A percentile compares a stretch with the other conserved stretches of the same genome.
Evolutionary conservation across 179 eudicot species (phyloP).

Genomic region (Spergularia azorica): DNA sequence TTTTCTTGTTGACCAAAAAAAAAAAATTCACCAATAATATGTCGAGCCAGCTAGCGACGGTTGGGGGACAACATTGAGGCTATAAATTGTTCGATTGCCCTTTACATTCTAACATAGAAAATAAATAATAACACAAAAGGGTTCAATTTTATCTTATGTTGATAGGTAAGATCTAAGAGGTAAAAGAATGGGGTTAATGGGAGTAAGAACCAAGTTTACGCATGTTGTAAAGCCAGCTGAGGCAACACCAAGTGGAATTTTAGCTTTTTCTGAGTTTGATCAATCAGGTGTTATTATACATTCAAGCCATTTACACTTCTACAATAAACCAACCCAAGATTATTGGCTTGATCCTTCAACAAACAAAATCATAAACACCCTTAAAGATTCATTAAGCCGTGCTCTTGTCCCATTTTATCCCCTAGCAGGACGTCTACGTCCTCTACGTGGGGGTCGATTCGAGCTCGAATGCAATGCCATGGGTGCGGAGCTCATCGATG

Average conservation of each 20-base stretch:
- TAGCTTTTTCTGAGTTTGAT: slow-evolving; percentile 41
- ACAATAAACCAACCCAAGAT: slow-evolving; percentile 17
- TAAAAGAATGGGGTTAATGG: not conserved
- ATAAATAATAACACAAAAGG: too few relatives aligned
- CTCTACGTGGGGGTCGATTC: slow-evolving; percentile 5
- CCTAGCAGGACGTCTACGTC: slow-evolving; percentile 15
- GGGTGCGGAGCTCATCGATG: slow-evolving; percentile 33
- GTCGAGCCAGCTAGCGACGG: too few relatives aligned
- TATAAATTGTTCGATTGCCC: too few relatives aligned
- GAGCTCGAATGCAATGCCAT: slow-evolving; percentile 26
- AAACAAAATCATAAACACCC: not conserved
- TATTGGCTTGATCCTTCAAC: not conserved
- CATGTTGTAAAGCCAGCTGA: slow-evolving; percentile 46
- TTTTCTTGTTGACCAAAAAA: too few relatives aligned
- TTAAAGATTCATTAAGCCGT: slow-evolving; percentile 15
- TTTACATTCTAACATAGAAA: too few relatives aligned
- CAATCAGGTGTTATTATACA: slow-evolving; percentile 40
- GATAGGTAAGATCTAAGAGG: too few relatives aligned
- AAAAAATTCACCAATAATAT: too few relatives aligned
- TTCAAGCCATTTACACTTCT: slow-evolving; percentile 43
- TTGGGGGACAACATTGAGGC: too few relatives aligned
- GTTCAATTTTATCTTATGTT: too few relatives aligned
- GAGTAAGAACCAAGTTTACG: slow-evolving; percentile 10
- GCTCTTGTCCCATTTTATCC: slow-evolving; percentile 23
- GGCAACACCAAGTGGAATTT: slow-evolving; percentile 25